phyloP scores from a whole-genome alignment of 1,284 basidiomycete genomes.

The Singerocomus rubriflavus region DNA sequence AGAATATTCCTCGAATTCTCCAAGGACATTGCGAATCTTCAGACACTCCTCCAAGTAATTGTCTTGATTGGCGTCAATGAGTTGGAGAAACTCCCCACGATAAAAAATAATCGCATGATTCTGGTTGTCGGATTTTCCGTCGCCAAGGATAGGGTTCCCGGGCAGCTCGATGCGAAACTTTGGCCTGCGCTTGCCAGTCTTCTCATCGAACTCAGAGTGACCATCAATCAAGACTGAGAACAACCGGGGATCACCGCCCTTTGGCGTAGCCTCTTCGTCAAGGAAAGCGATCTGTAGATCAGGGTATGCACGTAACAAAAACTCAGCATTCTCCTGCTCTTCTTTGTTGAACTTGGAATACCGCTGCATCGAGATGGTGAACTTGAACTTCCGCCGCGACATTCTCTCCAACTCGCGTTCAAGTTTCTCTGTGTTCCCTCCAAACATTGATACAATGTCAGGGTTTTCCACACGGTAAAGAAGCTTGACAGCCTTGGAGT shows the following conservation, averaged over 20 bases:
- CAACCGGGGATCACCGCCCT: constrained; percentile 86
- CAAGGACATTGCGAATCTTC: constrained; percentile 97
- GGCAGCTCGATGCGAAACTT: constrained; percentile 99
- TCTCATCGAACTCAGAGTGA: constrained; percentile 93
- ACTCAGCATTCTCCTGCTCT: constrained; percentile 98
- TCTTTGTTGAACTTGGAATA: constrained; percentile 99
- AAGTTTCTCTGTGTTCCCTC: constrained; percentile 94
- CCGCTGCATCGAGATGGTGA: constrained; percentile 98
- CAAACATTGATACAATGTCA: constrained; percentile 96
- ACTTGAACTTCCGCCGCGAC: constrained; percentile 98
- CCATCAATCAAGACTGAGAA: constrained; percentile 97
- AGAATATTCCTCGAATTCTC: constrained; percentile 96
- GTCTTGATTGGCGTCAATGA: constrained; percentile 99
- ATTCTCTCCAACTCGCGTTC: constrained; percentile 97
- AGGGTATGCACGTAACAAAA: constrained; percentile 95
- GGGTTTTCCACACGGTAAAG: constrained; percentile 99
- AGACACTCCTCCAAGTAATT: constrained; percentile 99
- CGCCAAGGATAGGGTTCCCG: constrained; percentile 98
- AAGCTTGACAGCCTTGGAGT: constrained; percentile 99
- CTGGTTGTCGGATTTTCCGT: constrained; percentile 99
- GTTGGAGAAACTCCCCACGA: constrained; percentile 97
- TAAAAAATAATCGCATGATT: constrained; percentile 99
- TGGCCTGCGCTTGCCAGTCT: constrained; percentile 87
- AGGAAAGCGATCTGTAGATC: constrained; percentile 98
- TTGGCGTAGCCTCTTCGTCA: constrained; percentile 90